Percentiles rank a stretch among this genome's conserved stretches.
Conservation (phyloP, 2,329 filamentous ascomycete genomes). For the Arthrobotrys iridis region DNA sequence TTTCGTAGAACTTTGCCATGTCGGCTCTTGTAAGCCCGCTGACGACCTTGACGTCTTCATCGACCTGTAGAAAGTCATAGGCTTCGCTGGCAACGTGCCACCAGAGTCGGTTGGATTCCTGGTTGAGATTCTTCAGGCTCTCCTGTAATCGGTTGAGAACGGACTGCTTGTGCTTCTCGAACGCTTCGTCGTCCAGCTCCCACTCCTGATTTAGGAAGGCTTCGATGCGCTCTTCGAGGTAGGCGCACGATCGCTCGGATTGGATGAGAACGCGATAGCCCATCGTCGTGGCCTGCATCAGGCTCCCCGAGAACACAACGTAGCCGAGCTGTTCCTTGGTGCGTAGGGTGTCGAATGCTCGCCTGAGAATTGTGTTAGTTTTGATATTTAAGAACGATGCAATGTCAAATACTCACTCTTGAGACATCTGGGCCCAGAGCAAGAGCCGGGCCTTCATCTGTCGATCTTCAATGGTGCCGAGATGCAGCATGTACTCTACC, state of each 20-base stretch:
- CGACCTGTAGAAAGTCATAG: constrained; percentile 85
- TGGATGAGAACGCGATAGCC: constrained; percentile 92
- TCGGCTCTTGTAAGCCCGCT: constrained; percentile 79
- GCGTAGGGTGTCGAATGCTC: constrained; percentile 90
- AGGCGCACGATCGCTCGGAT: constrained; percentile 84
- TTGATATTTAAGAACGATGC: not conserved
- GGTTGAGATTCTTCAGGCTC: constrained; percentile 88
- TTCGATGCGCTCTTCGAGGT: constrained; percentile 87
- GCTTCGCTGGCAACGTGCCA: constrained; percentile 83
- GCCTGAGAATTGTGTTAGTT: constrained; percentile 60
- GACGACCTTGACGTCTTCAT: constrained; percentile 79
- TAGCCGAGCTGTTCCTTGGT: constrained; percentile 98
- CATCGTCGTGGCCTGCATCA: constrained; percentile 77
- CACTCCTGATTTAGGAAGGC: constrained; percentile 76
- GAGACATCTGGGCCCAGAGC: constrained; percentile 86
- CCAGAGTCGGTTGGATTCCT: constrained; percentile 86
- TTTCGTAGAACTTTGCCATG: constrained; percentile 79
- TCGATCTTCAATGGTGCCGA: constrained; percentile 76
- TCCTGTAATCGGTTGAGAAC: constrained; percentile 86
- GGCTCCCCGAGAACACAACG: constrained; percentile 85
- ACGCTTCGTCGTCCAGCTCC: constrained; percentile 82
- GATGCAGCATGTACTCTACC: constrained; percentile 79
- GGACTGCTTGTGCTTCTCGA: constrained; percentile 90
- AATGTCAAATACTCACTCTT: constrained; percentile 67
- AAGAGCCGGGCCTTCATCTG: constrained; percentile 77